Percentiles rank a stretch among this genome's conserved stretches.
Evolutionary conservation across 2,329 filamentous ascomycete genomes (phyloP).

Genomic region (Aspergillus sp.): DNA sequence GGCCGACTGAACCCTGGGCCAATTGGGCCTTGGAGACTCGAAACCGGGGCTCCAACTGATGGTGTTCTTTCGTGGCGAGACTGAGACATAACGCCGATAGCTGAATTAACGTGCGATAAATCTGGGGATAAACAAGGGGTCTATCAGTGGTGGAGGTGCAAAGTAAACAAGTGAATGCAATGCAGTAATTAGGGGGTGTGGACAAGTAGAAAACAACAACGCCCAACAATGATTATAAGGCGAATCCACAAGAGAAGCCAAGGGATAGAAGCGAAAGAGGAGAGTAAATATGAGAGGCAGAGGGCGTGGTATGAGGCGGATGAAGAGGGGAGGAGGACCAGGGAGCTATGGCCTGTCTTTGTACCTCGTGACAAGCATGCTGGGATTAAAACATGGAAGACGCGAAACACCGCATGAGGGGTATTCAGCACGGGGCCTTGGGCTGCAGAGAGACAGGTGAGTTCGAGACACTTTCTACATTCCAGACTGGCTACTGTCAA

Average conservation of each 20-base stretch:
- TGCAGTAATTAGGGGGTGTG: background rate
- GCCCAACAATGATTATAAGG: background rate
- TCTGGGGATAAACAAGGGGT: background rate
- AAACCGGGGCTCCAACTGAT: conserved; percentile 77
- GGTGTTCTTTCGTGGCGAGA: conserved; percentile 70
- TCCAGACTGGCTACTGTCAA: background rate
- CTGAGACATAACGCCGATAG: conserved; percentile 23
- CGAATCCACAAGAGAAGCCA: background rate
- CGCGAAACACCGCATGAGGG: conserved; percentile 2
- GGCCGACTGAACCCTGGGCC: conserved; percentile 84
- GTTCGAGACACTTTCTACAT: conserved; percentile 4
- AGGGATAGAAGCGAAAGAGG: background rate
- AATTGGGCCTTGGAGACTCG: conserved; percentile 81
- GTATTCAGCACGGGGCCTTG: conserved; percentile 7
- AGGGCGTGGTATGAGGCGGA: background rate
- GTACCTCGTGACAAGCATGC: conserved; percentile 15
- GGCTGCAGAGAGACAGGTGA: conserved; percentile 4
- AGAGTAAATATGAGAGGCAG: background rate
- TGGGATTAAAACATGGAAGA: conserved; percentile 17
- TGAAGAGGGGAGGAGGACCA: conserved; percentile 2
- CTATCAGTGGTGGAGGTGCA: background rate
- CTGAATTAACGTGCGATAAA: background rate
- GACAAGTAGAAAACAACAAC: background rate
- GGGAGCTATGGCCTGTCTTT: conserved; percentile 9
- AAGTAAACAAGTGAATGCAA: conserved; percentile 6